These are phyloP conservation scores for Alternaria gaisen DNA, from an alignment of 2,329 filamentous ascomycete genomes.

Conservation along the genomic window DNA sequence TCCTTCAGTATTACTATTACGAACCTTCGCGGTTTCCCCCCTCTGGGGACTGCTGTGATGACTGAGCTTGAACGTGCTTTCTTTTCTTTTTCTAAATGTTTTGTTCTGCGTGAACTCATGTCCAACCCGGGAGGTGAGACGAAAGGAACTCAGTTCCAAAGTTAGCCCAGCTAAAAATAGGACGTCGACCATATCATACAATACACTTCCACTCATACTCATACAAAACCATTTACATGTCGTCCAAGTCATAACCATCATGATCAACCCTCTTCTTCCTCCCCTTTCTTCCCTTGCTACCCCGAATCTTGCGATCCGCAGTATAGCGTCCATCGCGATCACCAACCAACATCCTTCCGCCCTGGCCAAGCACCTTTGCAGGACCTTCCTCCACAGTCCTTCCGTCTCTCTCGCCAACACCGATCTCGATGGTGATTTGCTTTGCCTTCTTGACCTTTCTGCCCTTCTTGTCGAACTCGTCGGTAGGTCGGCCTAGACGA, in stretches of 20 bases:
- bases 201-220: conserved; percentile 1
- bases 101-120: background rate
- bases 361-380: conserved; percentile 23
- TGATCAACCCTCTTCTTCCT: conserved; percentile 38
- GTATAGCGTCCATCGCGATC: conserved; percentile 44
- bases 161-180: background rate
- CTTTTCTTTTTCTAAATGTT: background rate
- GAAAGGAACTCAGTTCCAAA: background rate
- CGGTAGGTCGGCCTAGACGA: conserved; percentile 63
- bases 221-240: conserved; percentile 18
- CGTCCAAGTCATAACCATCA: conserved; percentile 27
- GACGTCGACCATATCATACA: conserved; percentile 3
- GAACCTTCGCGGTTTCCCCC: too few species aligned
- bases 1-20: background rate
- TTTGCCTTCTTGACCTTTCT: conserved; percentile 44
- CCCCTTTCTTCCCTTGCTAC: conserved; percentile 52
- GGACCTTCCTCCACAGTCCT: conserved; percentile 31
- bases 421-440: conserved; percentile 43
- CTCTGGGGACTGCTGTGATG: background rate
- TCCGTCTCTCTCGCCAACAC: conserved; percentile 36
- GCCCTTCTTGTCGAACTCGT: conserved; percentile 53
- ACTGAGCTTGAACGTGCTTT: background rate
- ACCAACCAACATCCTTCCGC: conserved; percentile 35
- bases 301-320: conserved; percentile 48
- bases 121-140: background rate